Conservation (phyloP, 805 yeast genomes). For the Yarrowia deformans region DNA sequence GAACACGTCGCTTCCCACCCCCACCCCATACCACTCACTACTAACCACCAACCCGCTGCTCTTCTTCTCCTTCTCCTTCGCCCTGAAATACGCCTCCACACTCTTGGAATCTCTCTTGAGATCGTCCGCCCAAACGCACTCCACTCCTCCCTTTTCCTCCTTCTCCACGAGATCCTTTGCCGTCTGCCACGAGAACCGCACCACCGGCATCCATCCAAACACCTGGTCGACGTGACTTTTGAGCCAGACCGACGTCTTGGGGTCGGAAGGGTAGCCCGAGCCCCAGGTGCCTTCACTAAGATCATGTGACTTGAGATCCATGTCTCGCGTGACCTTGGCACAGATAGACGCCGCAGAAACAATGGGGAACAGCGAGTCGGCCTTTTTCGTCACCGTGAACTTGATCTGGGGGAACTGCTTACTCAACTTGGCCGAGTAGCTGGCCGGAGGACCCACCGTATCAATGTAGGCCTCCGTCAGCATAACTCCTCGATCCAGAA, state of each 20-base stretch:
- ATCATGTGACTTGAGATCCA: constrained; percentile 53
- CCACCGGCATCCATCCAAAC: constrained; percentile 84
- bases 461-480: constrained; percentile 83
- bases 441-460: constrained; percentile 94
- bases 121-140: constrained; percentile 62
- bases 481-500: constrained; percentile 66
- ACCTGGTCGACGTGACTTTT: constrained; percentile 66
- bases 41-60: constrained; percentile 9
- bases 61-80: not conserved
- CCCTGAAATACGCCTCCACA: constrained; percentile 7
- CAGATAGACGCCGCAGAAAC: constrained; percentile 95
- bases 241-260: constrained; percentile 83
- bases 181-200: constrained; percentile 94
- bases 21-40: constrained; percentile 16
- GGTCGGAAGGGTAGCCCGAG: constrained; percentile 95
- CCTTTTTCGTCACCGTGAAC: constrained; percentile 90
- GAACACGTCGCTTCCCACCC: not conserved
- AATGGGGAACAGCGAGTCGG: constrained; percentile 89
- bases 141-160: constrained; percentile 60
- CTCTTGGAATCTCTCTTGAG: constrained; percentile 38
- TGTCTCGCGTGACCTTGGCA: constrained; percentile 95
- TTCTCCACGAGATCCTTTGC: constrained; percentile 73
- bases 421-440: constrained; percentile 79
- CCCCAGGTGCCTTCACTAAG: constrained; percentile 61
- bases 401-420: constrained; percentile 70